These are phyloP conservation scores for Harrya chromipes DNA, from an alignment of 768 basidiomycete genomes.

Conservation along the genomic window DNA sequence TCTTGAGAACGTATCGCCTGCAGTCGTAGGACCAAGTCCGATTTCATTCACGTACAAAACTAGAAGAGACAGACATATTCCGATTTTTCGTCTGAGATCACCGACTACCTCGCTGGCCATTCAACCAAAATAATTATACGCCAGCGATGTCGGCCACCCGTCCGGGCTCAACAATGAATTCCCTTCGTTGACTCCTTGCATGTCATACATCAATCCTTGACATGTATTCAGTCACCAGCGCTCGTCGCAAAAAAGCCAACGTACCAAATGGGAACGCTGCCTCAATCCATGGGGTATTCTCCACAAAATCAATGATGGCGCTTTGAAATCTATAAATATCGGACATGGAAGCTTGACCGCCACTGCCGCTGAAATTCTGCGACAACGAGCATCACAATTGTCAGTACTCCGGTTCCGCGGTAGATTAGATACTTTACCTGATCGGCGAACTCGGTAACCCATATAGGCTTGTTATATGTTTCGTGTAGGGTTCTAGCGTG, in stretches of 20 bases:
- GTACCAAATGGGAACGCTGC: slow-evolving; percentile 63
- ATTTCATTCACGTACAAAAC: slow-evolving; percentile 10
- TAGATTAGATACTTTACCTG: slow-evolving; percentile 36
- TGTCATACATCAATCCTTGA: slow-evolving; percentile 52
- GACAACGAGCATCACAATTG: background rate
- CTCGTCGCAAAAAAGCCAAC: slow-evolving; percentile 17
- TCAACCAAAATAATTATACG: slow-evolving; percentile 46
- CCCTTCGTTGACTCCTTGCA: slow-evolving; percentile 52
- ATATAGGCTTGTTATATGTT: slow-evolving; percentile 45
- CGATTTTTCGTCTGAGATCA: background rate
- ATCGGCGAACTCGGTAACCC: slow-evolving; percentile 73
- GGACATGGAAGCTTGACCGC: slow-evolving; percentile 36
- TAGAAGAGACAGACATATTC: background rate
- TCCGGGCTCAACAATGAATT: slow-evolving; percentile 51
- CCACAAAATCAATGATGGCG: slow-evolving; percentile 43
- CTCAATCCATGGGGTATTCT: slow-evolving; percentile 36
- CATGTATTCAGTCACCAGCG: background rate
- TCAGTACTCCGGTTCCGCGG: background rate
- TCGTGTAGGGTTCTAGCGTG: slow-evolving; percentile 51
- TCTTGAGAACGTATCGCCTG: too few relatives aligned
- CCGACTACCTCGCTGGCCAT: too few relatives aligned
- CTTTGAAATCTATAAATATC: slow-evolving; percentile 51
- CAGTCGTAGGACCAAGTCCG: too few relatives aligned
- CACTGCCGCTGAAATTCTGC: slow-evolving; percentile 53
- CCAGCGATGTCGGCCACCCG: slow-evolving; percentile 54